Evolutionary conservation across 345 rosid species (phyloP).

Genomic region (Citrus cavaleriei): DNA sequence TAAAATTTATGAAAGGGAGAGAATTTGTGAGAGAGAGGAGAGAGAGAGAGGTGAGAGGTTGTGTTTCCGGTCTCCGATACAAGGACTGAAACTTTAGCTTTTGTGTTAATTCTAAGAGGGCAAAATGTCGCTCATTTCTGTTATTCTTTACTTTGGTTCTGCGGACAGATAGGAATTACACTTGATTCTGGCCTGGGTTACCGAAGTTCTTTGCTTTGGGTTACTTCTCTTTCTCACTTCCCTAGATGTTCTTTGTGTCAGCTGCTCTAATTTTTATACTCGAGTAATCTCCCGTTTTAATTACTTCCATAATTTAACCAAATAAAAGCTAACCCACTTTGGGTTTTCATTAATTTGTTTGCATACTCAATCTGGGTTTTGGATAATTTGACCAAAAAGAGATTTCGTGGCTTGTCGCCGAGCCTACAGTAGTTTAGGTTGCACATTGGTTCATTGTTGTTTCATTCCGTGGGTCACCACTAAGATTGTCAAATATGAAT

Average conservation of each 20-base stretch:
- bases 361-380: background rate
- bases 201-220: constrained; percentile 45
- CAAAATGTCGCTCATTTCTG: constrained; percentile 30
- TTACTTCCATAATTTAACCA: background rate
- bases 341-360: background rate
- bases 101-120: constrained; percentile 36
- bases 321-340: constrained; percentile 10
- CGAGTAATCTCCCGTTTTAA: background rate
- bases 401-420: background rate
- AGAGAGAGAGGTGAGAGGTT: constrained; percentile 13
- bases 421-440: constrained; percentile 9
- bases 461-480: constrained; percentile 7
- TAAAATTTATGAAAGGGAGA: constrained; percentile 3
- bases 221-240: constrained; percentile 53
- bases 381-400: background rate
- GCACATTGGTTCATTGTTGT: background rate
- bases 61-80: constrained; percentile 58
- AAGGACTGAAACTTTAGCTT: constrained; percentile 57
- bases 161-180: constrained; percentile 46
- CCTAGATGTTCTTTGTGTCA: constrained; percentile 64
- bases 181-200: constrained; percentile 46
- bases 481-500: background rate
- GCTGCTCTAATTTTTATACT: constrained; percentile 13
- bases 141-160: constrained; percentile 51
- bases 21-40: constrained; percentile 11